phyloP scores from a whole-genome alignment of 192 early-diverging fungal genomes.

The Allomyces macrogynus region DNA sequence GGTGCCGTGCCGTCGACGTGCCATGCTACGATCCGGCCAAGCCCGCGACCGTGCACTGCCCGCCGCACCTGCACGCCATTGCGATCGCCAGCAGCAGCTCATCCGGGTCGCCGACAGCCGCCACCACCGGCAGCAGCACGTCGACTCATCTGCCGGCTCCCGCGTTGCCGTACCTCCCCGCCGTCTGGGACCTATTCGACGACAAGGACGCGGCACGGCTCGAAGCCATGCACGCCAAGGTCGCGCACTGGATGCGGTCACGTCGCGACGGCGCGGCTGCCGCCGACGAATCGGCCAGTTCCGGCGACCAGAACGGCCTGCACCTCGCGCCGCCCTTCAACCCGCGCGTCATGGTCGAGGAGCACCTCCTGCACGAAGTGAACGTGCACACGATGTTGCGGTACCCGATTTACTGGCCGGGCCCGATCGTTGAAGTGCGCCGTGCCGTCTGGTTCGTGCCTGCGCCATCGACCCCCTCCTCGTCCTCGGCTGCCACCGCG shows the following conservation, averaged over 20 bases:
- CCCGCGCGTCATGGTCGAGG: not conserved
- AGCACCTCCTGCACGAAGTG: not conserved
- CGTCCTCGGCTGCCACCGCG: not conserved
- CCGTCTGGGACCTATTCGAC: not conserved
- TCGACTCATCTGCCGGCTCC: not conserved
- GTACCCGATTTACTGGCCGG: not conserved
- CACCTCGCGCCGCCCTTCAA: not conserved
- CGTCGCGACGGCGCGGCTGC: not conserved
- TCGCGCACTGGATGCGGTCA: not conserved
- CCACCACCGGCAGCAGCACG: not conserved
- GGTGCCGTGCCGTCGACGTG: not conserved
- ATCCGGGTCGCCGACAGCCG: not conserved
- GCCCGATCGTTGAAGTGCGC: constrained; percentile 1
- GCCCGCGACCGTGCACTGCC: not conserved
- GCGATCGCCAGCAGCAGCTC: not conserved
- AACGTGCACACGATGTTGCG: not conserved
- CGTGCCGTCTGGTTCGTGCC: not conserved
- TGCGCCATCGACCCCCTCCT: too few relatives aligned
- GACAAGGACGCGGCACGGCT: not conserved
- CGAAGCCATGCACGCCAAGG: not conserved
- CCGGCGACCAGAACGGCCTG: too few relatives aligned
- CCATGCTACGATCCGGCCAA: not conserved
- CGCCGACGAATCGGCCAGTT: not conserved
- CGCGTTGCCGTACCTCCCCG: too few relatives aligned
- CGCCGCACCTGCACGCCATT: not conserved